Conservation (phyloP, 371 early-diverging fungal species). For the Mortierella sp. region DNA sequence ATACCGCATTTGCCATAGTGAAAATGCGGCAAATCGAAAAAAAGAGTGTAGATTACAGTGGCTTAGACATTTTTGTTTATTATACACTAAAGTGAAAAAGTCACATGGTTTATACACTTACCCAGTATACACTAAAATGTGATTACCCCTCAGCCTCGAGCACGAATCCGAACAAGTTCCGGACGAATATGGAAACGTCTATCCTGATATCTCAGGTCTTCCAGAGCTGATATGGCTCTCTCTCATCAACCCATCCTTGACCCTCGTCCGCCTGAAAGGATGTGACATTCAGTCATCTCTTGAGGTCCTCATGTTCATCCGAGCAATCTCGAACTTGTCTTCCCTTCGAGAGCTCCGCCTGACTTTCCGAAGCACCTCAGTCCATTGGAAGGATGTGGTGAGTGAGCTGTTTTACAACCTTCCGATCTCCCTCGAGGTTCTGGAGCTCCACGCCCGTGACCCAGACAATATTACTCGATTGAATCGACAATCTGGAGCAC, state of each 20-base stretch:
- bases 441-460: not conserved
- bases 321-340: not conserved
- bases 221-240: not conserved
- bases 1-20: too few species aligned
- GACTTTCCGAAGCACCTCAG: not conserved
- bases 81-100: too few species aligned
- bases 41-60: too few species aligned
- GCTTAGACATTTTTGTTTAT: too few species aligned
- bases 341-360: not conserved
- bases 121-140: too few species aligned
- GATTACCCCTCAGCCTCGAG: not conserved
- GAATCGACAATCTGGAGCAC: not conserved
- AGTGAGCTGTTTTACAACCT: not conserved
- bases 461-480: not conserved
- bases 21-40: too few species aligned
- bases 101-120: too few species aligned
- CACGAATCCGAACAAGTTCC: not conserved
- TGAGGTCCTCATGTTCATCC: not conserved
- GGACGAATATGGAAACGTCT: not conserved
- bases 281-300: not conserved
- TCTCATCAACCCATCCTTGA: not conserved
- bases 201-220: not conserved
- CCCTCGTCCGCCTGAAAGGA: not conserved
- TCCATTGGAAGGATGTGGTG: not conserved
- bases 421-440: not conserved